These are phyloP conservation scores for Trichoderma sp. DNA, from an alignment of 2,329 filamentous ascomycete genomes.

Conservation along the genomic window DNA sequence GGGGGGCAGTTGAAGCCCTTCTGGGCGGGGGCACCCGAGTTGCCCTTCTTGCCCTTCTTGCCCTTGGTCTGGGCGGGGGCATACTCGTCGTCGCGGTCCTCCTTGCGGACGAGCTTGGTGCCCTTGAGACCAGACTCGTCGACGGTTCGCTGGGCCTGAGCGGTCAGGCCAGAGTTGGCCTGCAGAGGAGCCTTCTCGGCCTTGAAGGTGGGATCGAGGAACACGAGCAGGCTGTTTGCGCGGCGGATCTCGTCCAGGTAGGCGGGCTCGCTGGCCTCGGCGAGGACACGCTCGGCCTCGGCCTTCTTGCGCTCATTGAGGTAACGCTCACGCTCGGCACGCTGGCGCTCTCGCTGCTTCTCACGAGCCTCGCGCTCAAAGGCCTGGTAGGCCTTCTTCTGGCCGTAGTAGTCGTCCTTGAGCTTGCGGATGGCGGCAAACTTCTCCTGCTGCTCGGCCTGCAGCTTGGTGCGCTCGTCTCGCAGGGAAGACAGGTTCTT, in stretches of 20 bases:
- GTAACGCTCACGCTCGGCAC: conserved; percentile 77
- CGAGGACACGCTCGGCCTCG: conserved; percentile 74
- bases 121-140: conserved; percentile 86
- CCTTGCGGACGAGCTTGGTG: conserved; percentile 80
- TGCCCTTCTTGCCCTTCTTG: conserved; percentile 76
- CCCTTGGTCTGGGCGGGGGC: conserved; percentile 81
- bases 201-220: conserved; percentile 78
- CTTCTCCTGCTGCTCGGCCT: conserved; percentile 85
- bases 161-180: conserved; percentile 73
- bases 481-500: conserved; percentile 83
- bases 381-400: conserved; percentile 79
- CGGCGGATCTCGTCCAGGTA: conserved; percentile 92
- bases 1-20: conserved; percentile 81
- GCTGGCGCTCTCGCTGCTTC: conserved; percentile 74
- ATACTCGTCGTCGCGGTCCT: conserved; percentile 86
- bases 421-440: conserved; percentile 79
- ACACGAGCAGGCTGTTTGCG: conserved; percentile 83
- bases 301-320: conserved; percentile 75
- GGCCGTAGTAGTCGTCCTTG: conserved; percentile 85
- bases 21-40: conserved; percentile 50
- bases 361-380: conserved; percentile 84
- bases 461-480: conserved; percentile 82
- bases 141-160: conserved; percentile 79
- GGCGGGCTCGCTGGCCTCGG: conserved; percentile 81
- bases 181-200: conserved; percentile 69